Percentiles rank a stretch among this genome's conserved stretches.
These are phyloP conservation scores for Ophiostoma himal-ulmi DNA, from an alignment of 2,329 filamentous ascomycete genomes.

Conservation along the genomic window DNA sequence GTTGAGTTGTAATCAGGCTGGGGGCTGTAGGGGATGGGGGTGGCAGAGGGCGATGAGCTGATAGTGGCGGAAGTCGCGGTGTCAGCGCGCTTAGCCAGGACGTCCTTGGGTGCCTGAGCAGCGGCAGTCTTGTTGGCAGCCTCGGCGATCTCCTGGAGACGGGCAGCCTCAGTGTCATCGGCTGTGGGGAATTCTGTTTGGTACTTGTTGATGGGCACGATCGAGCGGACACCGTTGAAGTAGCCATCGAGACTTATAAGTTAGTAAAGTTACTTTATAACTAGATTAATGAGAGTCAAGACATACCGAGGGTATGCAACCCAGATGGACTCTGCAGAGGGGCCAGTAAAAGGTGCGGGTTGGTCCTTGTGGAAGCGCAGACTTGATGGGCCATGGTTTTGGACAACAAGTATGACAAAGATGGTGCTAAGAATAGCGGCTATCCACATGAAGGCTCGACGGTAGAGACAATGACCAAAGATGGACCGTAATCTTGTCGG, in stretches of 20 bases:
- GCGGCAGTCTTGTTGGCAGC: slow-evolving; percentile 28
- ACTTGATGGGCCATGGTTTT: slow-evolving; percentile 25
- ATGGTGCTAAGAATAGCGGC: slow-evolving; percentile 32
- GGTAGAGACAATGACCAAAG: slow-evolving; percentile 48
- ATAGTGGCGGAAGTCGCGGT: neutral
- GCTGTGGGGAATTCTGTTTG: slow-evolving; percentile 65
- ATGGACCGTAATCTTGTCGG: slow-evolving; percentile 30
- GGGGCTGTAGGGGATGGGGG: slow-evolving; percentile 55
- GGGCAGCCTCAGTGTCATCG: slow-evolving; percentile 24
- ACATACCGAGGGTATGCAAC: slow-evolving; percentile 42
- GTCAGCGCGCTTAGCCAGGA: slow-evolving; percentile 7
- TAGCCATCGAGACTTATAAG: slow-evolving; percentile 66
- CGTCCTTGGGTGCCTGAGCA: slow-evolving; percentile 25
- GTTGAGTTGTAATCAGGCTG: slow-evolving; percentile 59
- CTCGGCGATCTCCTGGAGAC: slow-evolving; percentile 19
- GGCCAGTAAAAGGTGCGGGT: slow-evolving; percentile 29
- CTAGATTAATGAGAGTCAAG: neutral
- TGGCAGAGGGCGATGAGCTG: slow-evolving; percentile 35
- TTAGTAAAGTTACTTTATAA: neutral
- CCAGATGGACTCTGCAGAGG: slow-evolving; percentile 32
- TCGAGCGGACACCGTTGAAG: slow-evolving; percentile 67
- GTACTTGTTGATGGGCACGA: slow-evolving; percentile 60
- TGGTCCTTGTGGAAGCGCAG: slow-evolving; percentile 27
- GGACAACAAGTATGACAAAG: slow-evolving; percentile 28
- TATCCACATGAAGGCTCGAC: slow-evolving; percentile 48